Evolutionary conservation across 768 basidiomycete genomes (phyloP).

Genomic region (Tephrocybe sp.): DNA sequence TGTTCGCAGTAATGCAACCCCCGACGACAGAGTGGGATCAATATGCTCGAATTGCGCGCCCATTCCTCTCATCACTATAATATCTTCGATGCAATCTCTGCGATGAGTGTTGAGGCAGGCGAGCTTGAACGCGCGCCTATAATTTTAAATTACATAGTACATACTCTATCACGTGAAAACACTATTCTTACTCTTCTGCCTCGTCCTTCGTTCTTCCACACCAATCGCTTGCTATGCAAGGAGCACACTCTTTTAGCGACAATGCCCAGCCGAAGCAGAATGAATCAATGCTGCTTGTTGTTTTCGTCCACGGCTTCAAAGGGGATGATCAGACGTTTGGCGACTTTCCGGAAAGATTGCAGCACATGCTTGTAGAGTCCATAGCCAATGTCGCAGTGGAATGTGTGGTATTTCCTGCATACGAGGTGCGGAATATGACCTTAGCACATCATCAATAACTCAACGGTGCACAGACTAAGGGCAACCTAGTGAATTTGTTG

Average conservation of each 20-base stretch:
- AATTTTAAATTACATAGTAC: too few species aligned
- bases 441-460: neutral
- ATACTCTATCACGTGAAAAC: conserved; percentile 2
- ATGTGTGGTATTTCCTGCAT: conserved; percentile 83
- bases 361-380: conserved; percentile 72
- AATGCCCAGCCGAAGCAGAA: conserved; percentile 20
- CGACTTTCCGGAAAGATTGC: conserved; percentile 76
- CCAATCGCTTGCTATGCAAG: neutral
- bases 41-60: too few species aligned
- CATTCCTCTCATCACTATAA: too few species aligned
- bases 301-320: conserved; percentile 82
- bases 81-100: too few species aligned
- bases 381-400: conserved; percentile 59
- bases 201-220: too few species aligned
- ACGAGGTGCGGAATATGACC: conserved; percentile 57
- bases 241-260: neutral
- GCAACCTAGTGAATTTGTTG: conserved; percentile 67
- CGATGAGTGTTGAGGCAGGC: too few species aligned
- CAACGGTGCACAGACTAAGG: conserved; percentile 65
- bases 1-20: too few species aligned
- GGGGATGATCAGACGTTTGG: conserved; percentile 68
- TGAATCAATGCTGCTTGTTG: conserved; percentile 56
- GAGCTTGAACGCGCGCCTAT: too few species aligned
- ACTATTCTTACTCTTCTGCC: neutral
- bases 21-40: too few species aligned